phyloP scores from a whole-genome alignment of 148 eudicot species.

The Vaccinium macrocarpon region DNA sequence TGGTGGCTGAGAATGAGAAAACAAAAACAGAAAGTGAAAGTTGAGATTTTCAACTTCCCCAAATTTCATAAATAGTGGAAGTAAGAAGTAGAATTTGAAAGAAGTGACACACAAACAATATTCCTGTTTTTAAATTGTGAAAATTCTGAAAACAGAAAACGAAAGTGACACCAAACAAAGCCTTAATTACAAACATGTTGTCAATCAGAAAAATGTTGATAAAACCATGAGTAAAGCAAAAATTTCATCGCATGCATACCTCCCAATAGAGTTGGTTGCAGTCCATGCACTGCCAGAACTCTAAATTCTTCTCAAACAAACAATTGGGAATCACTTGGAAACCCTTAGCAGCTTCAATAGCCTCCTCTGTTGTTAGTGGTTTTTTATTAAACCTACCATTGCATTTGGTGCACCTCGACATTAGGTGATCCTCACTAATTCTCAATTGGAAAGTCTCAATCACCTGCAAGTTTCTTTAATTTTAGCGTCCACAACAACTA shows the following conservation, averaged over 20 bases:
- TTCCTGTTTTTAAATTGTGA: too few species aligned
- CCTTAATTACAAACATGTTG: background rate
- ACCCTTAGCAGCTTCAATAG: slow-evolving; percentile 65
- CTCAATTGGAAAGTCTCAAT: slow-evolving; percentile 73
- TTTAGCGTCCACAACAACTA: slow-evolving; percentile 30
- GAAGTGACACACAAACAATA: too few species aligned
- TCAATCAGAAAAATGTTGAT: background rate
- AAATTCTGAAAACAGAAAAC: too few species aligned
- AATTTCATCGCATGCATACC: slow-evolving; percentile 33
- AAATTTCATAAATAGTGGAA: too few species aligned
- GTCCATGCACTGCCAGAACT: slow-evolving; percentile 98
- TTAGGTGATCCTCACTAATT: slow-evolving; percentile 72
- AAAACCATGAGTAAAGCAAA: background rate
- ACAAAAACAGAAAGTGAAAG: too few species aligned
- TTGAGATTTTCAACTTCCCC: too few species aligned
- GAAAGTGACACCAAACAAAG: too few species aligned
- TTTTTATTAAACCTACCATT: slow-evolving; percentile 85
- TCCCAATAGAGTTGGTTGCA: slow-evolving; percentile 97
- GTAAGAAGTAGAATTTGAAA: too few species aligned
- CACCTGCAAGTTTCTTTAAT: slow-evolving; percentile 44
- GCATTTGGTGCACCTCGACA: slow-evolving; percentile 98
- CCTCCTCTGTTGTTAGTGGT: slow-evolving; percentile 85
- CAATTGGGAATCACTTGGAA: slow-evolving; percentile 84
- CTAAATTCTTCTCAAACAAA: slow-evolving; percentile 72
- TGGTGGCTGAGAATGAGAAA: too few species aligned